Evolutionary conservation across 139 green algal species (phyloP).

Genomic region (Pedinophyceae sp.): DNA sequence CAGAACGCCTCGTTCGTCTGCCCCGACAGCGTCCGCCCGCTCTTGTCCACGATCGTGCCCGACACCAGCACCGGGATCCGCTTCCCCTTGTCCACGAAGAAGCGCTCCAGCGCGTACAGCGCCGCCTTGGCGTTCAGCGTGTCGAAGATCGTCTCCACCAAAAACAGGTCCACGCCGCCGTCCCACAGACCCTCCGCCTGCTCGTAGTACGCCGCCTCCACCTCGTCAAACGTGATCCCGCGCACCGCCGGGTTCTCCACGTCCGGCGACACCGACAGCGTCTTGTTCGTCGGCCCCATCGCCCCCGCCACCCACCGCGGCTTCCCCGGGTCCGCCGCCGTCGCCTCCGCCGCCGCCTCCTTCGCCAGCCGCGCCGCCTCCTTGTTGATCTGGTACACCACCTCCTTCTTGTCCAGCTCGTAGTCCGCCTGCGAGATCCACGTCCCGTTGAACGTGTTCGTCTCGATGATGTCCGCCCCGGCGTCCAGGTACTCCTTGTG

Average conservation of each 20-base stretch:
- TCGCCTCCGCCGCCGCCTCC: not conserved
- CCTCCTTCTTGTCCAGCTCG: slow-evolving; percentile 6
- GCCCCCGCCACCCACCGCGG: slow-evolving; percentile 4
- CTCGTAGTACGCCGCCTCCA: slow-evolving; percentile 17
- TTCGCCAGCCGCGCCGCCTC: not conserved
- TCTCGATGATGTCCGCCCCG: slow-evolving; percentile 6
- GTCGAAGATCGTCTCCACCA: slow-evolving; percentile 30
- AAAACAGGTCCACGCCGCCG: slow-evolving; percentile 17
- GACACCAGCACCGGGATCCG: slow-evolving; percentile 19
- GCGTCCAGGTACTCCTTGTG: slow-evolving; percentile 1
- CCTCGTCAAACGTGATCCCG: slow-evolving; percentile 19
- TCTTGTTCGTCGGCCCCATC: slow-evolving; percentile 5
- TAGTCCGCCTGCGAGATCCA: slow-evolving; percentile 6
- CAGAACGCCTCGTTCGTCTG: slow-evolving; percentile 95
- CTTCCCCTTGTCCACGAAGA: no score
- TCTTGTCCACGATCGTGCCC: slow-evolving; percentile 22
- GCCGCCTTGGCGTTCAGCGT: slow-evolving; percentile 28
- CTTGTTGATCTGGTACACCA: slow-evolving; percentile 2
- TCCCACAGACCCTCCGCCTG: slow-evolving; percentile 14
- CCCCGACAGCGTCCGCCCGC: slow-evolving; percentile 6
- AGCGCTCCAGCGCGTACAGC: slow-evolving; percentile 21
- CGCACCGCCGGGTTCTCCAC: slow-evolving; percentile 21
- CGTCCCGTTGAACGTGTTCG: slow-evolving; percentile 5
- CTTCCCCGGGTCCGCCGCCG: not conserved
- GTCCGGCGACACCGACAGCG: slow-evolving; percentile 1